Evolutionary conservation across 1,139 yeast genomes (phyloP).

Genomic region (Sugiyamaella novakii): DNA sequence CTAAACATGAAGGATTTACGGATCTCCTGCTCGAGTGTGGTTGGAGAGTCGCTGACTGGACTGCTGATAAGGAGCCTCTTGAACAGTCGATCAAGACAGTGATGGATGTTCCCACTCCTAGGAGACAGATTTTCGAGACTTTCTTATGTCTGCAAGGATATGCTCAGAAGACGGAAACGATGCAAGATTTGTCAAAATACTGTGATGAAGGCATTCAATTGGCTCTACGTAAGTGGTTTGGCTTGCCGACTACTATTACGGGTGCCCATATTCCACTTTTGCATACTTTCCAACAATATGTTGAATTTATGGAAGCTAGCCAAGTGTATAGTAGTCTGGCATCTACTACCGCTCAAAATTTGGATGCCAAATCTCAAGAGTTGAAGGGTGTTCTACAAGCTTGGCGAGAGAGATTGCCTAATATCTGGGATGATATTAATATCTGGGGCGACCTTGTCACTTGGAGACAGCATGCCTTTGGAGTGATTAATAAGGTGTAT

Average conservation of each 20-base stretch:
- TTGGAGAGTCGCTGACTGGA: constrained; percentile 99
- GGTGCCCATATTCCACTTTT: constrained; percentile 87
- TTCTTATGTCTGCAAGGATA: constrained; percentile 90
- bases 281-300: constrained; percentile 96
- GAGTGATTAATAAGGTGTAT: constrained; percentile 92
- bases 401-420: constrained; percentile 97
- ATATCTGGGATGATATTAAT: constrained; percentile 95
- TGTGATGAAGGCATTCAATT: constrained; percentile 97
- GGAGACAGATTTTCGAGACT: constrained; percentile 94
- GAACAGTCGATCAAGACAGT: constrained; percentile 94
- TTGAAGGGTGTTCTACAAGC: constrained; percentile 92
- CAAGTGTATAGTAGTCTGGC: constrained; percentile 89
- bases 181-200: constrained; percentile 73
- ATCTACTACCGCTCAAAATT: constrained; percentile 86
- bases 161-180: constrained; percentile 83
- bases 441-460: constrained; percentile 97
- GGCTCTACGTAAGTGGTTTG: constrained; percentile 91
- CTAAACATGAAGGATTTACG: constrained; percentile 96
- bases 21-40: constrained; percentile 95
- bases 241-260: constrained; percentile 72
- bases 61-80: constrained; percentile 87
- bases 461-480: constrained; percentile 98
- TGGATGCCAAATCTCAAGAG: constrained; percentile 91
- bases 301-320: constrained; percentile 96
- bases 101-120: constrained; percentile 98